Evolutionary conservation across 345 rosid species (phyloP).

Genomic region (Crucihimalaya himalaica): DNA sequence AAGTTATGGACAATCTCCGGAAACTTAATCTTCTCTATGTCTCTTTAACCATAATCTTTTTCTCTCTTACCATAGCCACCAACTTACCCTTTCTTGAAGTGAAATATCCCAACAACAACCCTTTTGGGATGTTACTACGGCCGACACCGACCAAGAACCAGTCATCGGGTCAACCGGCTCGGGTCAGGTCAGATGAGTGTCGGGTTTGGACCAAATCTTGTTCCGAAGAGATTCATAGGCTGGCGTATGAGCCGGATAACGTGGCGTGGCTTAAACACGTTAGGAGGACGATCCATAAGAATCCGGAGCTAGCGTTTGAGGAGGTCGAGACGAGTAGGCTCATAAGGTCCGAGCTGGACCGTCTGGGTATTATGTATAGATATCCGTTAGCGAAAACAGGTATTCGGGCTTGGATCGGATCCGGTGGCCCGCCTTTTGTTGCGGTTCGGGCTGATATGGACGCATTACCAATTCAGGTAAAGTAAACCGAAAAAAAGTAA

Average conservation of each 20-base stretch:
- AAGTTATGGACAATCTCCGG: conserved; percentile 26
- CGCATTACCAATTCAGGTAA: conserved; percentile 79
- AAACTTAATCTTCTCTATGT: conserved; percentile 27
- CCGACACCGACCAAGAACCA: conserved; percentile 28
- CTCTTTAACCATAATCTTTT: background rate
- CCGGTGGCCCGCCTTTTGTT: conserved; percentile 73
- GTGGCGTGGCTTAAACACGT: conserved; percentile 57
- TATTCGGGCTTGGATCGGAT: conserved; percentile 73
- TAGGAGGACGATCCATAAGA: conserved; percentile 72
- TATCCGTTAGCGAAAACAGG: conserved; percentile 75
- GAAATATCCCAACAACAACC: conserved; percentile 19
- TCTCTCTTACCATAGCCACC: conserved; percentile 14
- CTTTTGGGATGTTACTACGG: background rate
- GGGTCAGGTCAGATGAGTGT: conserved; percentile 24
- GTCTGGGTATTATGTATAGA: conserved; percentile 51
- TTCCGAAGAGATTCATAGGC: conserved; percentile 39
- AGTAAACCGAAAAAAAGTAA: background rate
- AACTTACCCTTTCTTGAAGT: conserved; percentile 30
- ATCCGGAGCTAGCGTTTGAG: conserved; percentile 78
- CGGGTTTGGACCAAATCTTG: conserved; percentile 29
- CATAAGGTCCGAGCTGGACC: conserved; percentile 57
- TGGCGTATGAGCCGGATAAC: conserved; percentile 47
- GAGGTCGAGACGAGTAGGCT: conserved; percentile 65
- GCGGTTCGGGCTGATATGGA: conserved; percentile 86
- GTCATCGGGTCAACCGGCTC: conserved; percentile 7